phyloP scores from a whole-genome alignment of 805 yeast species.

The Candida anglica region DNA sequence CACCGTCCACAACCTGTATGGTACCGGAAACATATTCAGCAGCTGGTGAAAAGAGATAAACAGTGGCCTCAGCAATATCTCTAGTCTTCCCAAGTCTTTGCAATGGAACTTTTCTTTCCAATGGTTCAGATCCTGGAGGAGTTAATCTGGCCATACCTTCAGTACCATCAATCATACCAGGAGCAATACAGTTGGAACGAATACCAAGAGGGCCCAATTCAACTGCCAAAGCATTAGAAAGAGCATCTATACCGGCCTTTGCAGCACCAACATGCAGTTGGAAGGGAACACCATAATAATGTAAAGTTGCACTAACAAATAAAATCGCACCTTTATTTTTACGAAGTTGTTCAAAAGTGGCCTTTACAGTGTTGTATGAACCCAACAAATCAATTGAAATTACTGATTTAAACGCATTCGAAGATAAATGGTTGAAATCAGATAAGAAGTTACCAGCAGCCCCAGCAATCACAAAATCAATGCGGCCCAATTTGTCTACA shows the following conservation, averaged over 20 bases:
- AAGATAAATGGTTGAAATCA: slow-evolving; percentile 70
- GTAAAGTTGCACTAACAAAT: slow-evolving; percentile 86
- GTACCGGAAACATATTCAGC: slow-evolving; percentile 77
- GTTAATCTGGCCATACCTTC: slow-evolving; percentile 77
- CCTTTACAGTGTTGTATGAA: slow-evolving; percentile 85
- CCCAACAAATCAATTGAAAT: slow-evolving; percentile 85
- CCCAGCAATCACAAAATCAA: slow-evolving; percentile 88
- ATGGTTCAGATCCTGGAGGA: slow-evolving; percentile 32
- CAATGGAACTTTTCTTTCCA: slow-evolving; percentile 52
- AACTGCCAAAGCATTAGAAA: slow-evolving; percentile 78
- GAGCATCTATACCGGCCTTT: slow-evolving; percentile 91
- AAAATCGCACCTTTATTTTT: slow-evolving; percentile 66
- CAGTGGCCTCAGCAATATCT: slow-evolving; percentile 88
- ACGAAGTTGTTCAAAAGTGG: slow-evolving; percentile 61
- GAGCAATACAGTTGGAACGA: slow-evolving; percentile 81
- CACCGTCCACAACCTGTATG: slow-evolving; percentile 84
- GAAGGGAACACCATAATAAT: slow-evolving; percentile 83
- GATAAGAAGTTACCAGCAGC: slow-evolving; percentile 93
- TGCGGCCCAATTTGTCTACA: slow-evolving; percentile 64
- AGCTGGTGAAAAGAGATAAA: slow-evolving; percentile 79
- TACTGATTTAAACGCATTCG: slow-evolving; percentile 88
- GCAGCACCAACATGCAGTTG: slow-evolving; percentile 93
- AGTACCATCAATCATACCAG: slow-evolving; percentile 84
- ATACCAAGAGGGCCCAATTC: slow-evolving; percentile 91
- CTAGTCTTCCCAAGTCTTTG: slow-evolving; percentile 64